phyloP scores from a whole-genome alignment of 768 basidiomycete genomes.

The Gymnopilus junonius region DNA sequence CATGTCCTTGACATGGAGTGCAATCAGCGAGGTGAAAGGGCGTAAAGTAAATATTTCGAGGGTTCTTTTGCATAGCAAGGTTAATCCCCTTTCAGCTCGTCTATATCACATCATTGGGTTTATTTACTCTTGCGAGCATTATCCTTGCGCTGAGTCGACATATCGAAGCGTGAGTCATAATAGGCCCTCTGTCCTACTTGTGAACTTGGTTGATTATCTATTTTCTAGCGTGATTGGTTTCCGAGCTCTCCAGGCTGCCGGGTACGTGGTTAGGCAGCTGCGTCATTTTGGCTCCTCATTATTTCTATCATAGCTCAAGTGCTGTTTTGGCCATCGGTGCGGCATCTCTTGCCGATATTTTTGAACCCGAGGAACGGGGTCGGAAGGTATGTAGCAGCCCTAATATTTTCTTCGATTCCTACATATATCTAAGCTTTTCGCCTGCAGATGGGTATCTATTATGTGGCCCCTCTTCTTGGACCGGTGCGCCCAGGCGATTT shows the following conservation, averaged over 20 bases:
- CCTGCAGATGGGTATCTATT: conserved; percentile 74
- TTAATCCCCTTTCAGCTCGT: conserved; percentile 39
- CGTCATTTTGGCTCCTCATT: background rate
- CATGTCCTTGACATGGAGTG: conserved; percentile 69
- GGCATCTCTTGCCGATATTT: conserved; percentile 80
- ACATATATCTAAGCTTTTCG: background rate
- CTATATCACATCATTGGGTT: conserved; percentile 53
- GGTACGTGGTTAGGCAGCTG: conserved; percentile 40
- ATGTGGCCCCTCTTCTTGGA: conserved; percentile 83
- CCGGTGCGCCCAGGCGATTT: conserved; percentile 38
- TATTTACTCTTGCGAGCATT: conserved; percentile 58
- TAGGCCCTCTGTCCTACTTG: background rate
- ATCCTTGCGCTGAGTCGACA: conserved; percentile 58
- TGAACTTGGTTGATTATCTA: background rate
- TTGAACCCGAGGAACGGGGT: conserved; percentile 74
- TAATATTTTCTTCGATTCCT: background rate
- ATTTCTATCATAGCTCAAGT: conserved; percentile 51
- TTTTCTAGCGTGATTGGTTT: conserved; percentile 61
- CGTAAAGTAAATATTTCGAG: conserved; percentile 54
- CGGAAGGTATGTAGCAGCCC: conserved; percentile 46
- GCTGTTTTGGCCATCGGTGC: conserved; percentile 76
- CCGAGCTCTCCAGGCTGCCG: conserved; percentile 67
- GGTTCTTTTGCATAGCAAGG: background rate
- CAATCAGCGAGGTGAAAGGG: conserved; percentile 76
- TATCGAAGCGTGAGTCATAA: conserved; percentile 38